Evolutionary conservation across 495 filamentous ascomycete genomes (phyloP).

Genomic region (Parachaetomium inaequale): DNA sequence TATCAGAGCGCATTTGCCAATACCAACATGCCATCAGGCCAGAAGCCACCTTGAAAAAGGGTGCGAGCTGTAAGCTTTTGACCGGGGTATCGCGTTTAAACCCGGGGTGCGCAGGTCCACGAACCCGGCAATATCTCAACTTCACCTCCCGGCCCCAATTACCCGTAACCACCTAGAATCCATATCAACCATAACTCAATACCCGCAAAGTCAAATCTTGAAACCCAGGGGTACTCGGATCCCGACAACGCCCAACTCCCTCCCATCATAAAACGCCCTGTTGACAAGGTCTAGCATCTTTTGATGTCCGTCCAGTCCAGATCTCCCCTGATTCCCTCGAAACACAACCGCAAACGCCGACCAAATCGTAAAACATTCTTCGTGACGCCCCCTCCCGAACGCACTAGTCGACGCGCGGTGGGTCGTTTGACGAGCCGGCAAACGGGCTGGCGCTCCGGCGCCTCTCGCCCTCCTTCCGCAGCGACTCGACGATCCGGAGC

Average conservation of each 20-base stretch:
- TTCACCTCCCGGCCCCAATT: neutral
- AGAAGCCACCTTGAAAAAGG: neutral
- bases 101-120: too few relatives aligned
- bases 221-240: neutral
- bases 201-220: neutral
- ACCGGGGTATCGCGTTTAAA: too few relatives aligned
- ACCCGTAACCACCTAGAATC: neutral
- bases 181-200: neutral
- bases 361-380: neutral
- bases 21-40: neutral
- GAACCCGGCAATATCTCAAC: neutral
- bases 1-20: neutral
- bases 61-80: neutral
- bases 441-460: slow-evolving; percentile 46
- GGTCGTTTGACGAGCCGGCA: slow-evolving; percentile 29
- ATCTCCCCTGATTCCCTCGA: slow-evolving; percentile 1
- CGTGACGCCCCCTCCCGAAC: neutral
- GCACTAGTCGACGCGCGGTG: slow-evolving; percentile 37
- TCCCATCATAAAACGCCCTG: slow-evolving; percentile 4
- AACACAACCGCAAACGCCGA: slow-evolving; percentile 1
- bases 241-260: slow-evolving; percentile 9
- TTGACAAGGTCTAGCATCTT: neutral
- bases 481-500: slow-evolving; percentile 74
- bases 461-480: slow-evolving; percentile 77
- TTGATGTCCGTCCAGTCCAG: neutral